Evolutionary conservation across 73 alveolate species (phyloP).

Genomic region (Tetrahymena elliotti): DNA sequence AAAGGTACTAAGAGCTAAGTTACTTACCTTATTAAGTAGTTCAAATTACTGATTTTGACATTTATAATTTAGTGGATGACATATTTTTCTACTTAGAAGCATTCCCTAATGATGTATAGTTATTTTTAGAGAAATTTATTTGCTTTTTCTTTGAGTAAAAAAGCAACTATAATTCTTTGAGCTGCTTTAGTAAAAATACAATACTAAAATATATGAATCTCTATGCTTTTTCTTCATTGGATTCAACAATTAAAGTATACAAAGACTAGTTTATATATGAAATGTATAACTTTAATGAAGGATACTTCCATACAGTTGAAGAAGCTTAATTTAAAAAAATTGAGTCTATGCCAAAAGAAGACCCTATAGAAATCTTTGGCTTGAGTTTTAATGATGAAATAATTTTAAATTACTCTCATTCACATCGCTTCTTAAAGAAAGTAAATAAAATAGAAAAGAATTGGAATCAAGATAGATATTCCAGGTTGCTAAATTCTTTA

Average conservation of each 20-base stretch:
- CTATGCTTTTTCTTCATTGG: neutral
- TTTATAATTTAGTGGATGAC: neutral
- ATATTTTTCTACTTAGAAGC: neutral
- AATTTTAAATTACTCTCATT: neutral
- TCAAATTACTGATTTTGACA: neutral
- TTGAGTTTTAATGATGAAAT: neutral
- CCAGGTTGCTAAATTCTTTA: neutral
- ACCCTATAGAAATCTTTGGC: neutral
- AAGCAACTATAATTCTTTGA: neutral
- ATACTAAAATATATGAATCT: neutral
- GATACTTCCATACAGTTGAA: neutral
- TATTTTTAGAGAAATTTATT: neutral
- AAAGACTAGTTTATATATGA: neutral
- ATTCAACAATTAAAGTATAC: neutral
- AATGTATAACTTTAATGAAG: neutral
- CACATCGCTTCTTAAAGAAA: neutral
- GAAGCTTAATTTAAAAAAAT: neutral
- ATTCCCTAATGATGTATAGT: neutral
- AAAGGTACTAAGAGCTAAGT: neutral
- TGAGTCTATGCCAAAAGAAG: neutral
- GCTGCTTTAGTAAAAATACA: neutral
- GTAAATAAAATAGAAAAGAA: neutral
- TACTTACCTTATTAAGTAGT: neutral
- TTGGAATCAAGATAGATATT: neutral
- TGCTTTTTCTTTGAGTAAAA: neutral